phyloP scores from a whole-genome alignment of 345 rosid species.

The Erysimum cheiranthoides region DNA sequence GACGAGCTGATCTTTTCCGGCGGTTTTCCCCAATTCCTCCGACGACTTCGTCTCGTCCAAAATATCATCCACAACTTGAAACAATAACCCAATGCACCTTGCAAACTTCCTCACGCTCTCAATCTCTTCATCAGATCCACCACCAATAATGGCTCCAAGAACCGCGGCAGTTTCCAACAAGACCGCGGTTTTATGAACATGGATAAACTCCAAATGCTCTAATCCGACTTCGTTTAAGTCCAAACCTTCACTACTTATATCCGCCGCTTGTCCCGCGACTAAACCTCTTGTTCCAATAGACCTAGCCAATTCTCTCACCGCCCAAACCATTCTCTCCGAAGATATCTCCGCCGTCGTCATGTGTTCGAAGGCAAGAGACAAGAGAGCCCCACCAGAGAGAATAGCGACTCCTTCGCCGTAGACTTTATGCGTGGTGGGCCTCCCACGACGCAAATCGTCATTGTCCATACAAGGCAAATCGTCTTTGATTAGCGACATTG shows the following conservation, averaged over 20 bases:
- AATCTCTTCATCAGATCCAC: constrained; percentile 68
- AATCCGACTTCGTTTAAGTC: constrained; percentile 52
- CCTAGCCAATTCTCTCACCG: constrained; percentile 72
- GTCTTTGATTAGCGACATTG: constrained; percentile 71
- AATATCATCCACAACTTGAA: constrained; percentile 95
- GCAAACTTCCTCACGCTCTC: constrained; percentile 81
- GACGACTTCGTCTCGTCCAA: constrained; percentile 90
- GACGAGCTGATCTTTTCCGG: constrained; percentile 82
- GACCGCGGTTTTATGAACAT: constrained; percentile 80
- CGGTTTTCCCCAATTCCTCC: constrained; percentile 87
- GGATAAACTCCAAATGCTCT: constrained; percentile 80
- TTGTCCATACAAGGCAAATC: constrained; percentile 83
- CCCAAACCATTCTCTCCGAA: constrained; percentile 55
- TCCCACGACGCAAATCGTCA: constrained; percentile 66
- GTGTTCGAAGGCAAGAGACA: constrained; percentile 65
- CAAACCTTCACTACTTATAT: constrained; percentile 73
- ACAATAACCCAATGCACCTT: constrained; percentile 72
- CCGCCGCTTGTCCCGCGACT: constrained; percentile 90
- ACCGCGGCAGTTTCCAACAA: constrained; percentile 79
- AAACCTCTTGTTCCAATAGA: constrained; percentile 71
- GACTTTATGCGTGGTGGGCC: constrained; percentile 62
- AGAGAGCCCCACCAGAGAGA: constrained; percentile 68
- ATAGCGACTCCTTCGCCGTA: constrained; percentile 64
- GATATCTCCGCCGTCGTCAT: constrained; percentile 41
- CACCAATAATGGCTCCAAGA: constrained; percentile 83